A percentile compares a stretch with the other conserved stretches of the same genome.
Evolutionary conservation across 495 filamentous ascomycete species (phyloP).

Genomic region (Trichocladium antarcticum): DNA sequence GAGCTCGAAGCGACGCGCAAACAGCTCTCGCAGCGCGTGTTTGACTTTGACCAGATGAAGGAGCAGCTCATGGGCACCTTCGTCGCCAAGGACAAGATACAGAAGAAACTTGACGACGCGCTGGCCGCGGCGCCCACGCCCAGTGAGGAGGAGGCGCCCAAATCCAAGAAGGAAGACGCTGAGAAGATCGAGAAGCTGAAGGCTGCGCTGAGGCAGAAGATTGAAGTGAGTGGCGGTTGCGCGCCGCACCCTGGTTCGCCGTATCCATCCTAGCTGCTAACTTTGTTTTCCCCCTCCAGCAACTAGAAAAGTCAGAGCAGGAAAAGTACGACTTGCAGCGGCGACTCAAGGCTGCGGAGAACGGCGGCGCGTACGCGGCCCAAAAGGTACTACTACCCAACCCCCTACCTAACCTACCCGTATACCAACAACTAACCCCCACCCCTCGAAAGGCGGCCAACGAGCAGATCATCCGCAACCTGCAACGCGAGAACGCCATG

Average conservation of each 20-base stretch:
- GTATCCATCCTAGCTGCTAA: background rate
- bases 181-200: conserved; percentile 43
- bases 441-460: conserved; percentile 39
- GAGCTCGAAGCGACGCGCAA: conserved; percentile 41
- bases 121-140: conserved; percentile 9
- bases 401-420: background rate
- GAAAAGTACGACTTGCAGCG: conserved; percentile 39
- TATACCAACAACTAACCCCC: background rate
- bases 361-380: conserved; percentile 32
- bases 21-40: conserved; percentile 29
- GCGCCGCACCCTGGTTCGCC: background rate
- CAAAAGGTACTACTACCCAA: conserved; percentile 32
- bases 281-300: conserved; percentile 19
- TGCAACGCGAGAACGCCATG: conserved; percentile 72
- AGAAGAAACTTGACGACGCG: conserved; percentile 38
- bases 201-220: conserved; percentile 35
- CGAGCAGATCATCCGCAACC: conserved; percentile 54
- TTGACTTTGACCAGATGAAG: conserved; percentile 41
- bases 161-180: conserved; percentile 37
- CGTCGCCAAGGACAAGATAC: conserved; percentile 44
- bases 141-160: conserved; percentile 12
- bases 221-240: conserved; percentile 32
- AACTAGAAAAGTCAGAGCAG: conserved; percentile 41
- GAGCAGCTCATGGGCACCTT: conserved; percentile 41
- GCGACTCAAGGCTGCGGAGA: conserved; percentile 36